Conservation (phyloP, 1,139 yeast genomes). For the Blastobotrys aristatus region DNA sequence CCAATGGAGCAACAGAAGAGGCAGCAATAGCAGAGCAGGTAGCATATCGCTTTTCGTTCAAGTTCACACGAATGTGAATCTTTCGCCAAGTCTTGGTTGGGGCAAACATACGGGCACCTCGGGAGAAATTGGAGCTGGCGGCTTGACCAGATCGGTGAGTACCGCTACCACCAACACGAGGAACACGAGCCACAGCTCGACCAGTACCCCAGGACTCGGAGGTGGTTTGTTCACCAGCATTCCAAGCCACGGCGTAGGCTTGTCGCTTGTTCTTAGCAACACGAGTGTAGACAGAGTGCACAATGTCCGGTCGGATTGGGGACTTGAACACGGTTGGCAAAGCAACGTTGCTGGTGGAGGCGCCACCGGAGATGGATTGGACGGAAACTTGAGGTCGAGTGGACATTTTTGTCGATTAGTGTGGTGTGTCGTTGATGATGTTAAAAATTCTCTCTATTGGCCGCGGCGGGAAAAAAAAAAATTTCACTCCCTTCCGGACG, state of each 20-base stretch:
- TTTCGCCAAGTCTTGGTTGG: constrained; percentile 99
- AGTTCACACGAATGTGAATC: constrained; percentile 99
- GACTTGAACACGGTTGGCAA: constrained; percentile 99
- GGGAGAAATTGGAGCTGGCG: constrained; percentile 99
- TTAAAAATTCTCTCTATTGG: no score
- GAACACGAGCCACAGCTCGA: constrained; percentile 99
- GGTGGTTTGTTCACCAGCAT: constrained; percentile 99
- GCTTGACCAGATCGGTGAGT: constrained; percentile 99
- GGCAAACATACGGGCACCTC: constrained; percentile 99
- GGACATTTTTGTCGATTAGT: constrained; percentile 48
- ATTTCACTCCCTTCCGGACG: no score
- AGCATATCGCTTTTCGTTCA: constrained; percentile 99
- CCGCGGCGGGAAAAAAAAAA: no score
- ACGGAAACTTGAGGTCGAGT: constrained; percentile 96
- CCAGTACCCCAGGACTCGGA: constrained; percentile 99
- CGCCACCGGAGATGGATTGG: constrained; percentile 81
- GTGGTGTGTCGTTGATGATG: not conserved
- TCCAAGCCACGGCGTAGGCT: constrained; percentile 98
- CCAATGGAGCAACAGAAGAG: constrained; percentile 96
- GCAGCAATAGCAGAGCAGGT: constrained; percentile 99
- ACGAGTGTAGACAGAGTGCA: constrained; percentile 97
- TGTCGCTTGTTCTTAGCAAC: constrained; percentile 99
- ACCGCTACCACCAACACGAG: constrained; percentile 99
- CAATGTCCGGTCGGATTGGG: constrained; percentile 99
- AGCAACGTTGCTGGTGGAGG: constrained; percentile 78